Evolutionary conservation across 805 yeast species (phyloP).

Genomic region (Maudiozyma barnettii): DNA sequence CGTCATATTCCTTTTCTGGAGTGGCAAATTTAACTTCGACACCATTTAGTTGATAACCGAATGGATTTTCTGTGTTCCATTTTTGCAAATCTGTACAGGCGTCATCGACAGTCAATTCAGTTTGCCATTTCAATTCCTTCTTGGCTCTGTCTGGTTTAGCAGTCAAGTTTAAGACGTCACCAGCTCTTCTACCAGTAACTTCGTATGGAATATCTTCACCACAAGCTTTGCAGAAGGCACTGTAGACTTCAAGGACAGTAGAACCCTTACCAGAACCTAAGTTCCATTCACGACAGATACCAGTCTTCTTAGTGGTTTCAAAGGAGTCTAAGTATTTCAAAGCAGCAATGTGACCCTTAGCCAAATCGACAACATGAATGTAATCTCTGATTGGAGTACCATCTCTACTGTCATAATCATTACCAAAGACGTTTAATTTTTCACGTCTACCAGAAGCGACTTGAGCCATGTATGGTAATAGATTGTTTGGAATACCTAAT

Average conservation of each 20-base stretch:
- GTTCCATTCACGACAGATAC: slow-evolving; percentile 69
- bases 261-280: slow-evolving; percentile 76
- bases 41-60: slow-evolving; percentile 38
- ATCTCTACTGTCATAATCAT: slow-evolving; percentile 60
- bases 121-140: slow-evolving; percentile 42
- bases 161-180: slow-evolving; percentile 69
- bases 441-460: slow-evolving; percentile 67
- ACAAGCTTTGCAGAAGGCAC: slow-evolving; percentile 55
- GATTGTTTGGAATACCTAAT: slow-evolving; percentile 63
- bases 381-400: slow-evolving; percentile 81
- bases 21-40: slow-evolving; percentile 17
- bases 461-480: slow-evolving; percentile 67
- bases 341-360: slow-evolving; percentile 69
- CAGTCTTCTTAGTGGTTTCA: slow-evolving; percentile 25
- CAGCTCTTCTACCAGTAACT: slow-evolving; percentile 57
- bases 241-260: slow-evolving; percentile 62
- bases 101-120: slow-evolving; percentile 43
- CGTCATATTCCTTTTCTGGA: slow-evolving; percentile 17
- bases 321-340: slow-evolving; percentile 39
- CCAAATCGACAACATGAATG: slow-evolving; percentile 72
- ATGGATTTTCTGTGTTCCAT: slow-evolving; percentile 65
- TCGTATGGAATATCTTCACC: slow-evolving; percentile 57
- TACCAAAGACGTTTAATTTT: slow-evolving; percentile 58
- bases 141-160: slow-evolving; percentile 63
- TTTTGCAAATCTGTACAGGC: slow-evolving; percentile 71